Evolutionary conservation across 768 basidiomycete species (phyloP), one percentile per base, ranked within the genome.

Genomic region (Podaxis sp.): DNA sequence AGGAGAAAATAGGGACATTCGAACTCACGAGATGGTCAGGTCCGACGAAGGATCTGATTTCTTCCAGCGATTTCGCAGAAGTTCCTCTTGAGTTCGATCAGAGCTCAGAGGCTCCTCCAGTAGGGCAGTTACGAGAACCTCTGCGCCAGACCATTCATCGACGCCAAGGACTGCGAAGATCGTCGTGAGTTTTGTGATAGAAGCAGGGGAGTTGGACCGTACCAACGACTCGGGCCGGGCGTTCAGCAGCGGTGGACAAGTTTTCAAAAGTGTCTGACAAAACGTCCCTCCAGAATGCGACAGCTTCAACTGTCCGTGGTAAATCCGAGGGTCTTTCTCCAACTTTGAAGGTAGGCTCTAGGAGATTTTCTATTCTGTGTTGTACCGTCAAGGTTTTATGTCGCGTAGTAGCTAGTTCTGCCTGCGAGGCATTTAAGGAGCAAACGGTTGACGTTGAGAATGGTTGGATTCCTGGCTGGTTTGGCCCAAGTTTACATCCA

Each of bases 71-170:
- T 76, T 68, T 57, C 77, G 78, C 24, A 90, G 67, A 7, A 69
- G 67, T 36, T 76, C 72, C 55, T 76, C 79, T 62, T 81, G 77
- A 3, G 71, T 67, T 25, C 76, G 63, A 64, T 85, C 81, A n/a
- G 84, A 83, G 2, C 79, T 76, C 65, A 93, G 82, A 13, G 90
- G 90, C 58, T 92, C 86, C 49, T 87, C 82, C 15, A 93, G 76
- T 38, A 93, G 77, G 6, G 90, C 89, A 4, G 85, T 85, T 19
- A 93, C 82, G 3, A 93, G 73, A 33, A 88, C 84, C 40, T 75
- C 75, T 6, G 85, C 77, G 40, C 77, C 79, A 19, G 87, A 80
- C 71, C 76, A 80, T 67, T 82, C 72, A 70, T 87, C 85, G 55
- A 82, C 67, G 12, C 84, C 82, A 68, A 79, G 83, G 12, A 92